These are phyloP conservation scores for Cadophora malorum DNA, from an alignment of 2,329 filamentous ascomycete genomes.

Conservation along the genomic window DNA sequence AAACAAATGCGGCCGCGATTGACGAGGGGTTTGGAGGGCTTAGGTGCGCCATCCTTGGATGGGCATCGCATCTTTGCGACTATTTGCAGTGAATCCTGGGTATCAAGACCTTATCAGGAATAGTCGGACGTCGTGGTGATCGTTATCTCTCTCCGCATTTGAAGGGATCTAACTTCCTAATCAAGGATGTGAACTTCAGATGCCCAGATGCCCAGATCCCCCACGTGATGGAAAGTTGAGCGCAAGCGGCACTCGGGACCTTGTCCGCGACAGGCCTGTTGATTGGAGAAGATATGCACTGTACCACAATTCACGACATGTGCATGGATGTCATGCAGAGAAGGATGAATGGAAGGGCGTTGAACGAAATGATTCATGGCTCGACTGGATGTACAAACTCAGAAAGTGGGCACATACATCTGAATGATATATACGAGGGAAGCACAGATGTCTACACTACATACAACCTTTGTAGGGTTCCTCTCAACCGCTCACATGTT, in stretches of 20 bases:
- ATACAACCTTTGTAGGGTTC: too few relatives aligned
- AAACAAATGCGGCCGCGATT: too few relatives aligned
- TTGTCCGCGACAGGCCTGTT: neutral
- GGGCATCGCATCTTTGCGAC: too few relatives aligned
- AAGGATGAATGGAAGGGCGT: neutral
- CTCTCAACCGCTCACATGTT: too few relatives aligned
- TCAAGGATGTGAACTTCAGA: slow-evolving; percentile 16
- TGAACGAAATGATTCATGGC: neutral
- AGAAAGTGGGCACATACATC: too few relatives aligned
- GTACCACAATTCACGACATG: neutral
- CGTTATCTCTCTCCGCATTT: slow-evolving; percentile 21
- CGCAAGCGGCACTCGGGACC: slow-evolving; percentile 2
- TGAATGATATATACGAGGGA: too few relatives aligned
- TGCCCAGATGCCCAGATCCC: neutral
- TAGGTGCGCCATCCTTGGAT: slow-evolving; percentile 3
- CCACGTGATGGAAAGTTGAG: slow-evolving; percentile 10
- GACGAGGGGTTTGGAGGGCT: neutral
- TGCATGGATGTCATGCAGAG: neutral
- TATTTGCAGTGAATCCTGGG: slow-evolving; percentile 16
- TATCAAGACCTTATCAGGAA: slow-evolving; percentile 34
- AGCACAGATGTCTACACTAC: too few relatives aligned
- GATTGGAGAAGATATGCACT: neutral
- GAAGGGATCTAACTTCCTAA: slow-evolving; percentile 30
- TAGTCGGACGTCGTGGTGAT: neutral
- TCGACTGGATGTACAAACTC: too few relatives aligned